Evolutionary conservation across 352 stramenopile species (phyloP).

Genomic region (Phytophthora chlamydospora): DNA sequence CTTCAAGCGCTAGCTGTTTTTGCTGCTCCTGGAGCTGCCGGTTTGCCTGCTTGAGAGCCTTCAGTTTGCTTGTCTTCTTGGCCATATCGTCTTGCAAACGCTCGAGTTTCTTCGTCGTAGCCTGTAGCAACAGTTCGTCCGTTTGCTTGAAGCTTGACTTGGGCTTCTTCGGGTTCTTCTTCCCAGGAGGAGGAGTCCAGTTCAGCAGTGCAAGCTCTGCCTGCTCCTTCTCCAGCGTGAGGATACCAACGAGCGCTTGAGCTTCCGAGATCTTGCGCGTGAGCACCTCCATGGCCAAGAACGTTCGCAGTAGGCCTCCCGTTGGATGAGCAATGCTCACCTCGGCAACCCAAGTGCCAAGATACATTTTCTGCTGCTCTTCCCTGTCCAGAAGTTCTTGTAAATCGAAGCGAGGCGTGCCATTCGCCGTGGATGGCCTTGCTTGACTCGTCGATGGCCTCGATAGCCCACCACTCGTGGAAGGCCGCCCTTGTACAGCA

Average conservation of each 20-base stretch:
- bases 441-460: not conserved
- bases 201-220: slow-evolving; percentile 21
- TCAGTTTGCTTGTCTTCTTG: slow-evolving; percentile 73
- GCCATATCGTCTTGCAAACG: slow-evolving; percentile 53
- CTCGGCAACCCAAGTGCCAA: slow-evolving; percentile 88
- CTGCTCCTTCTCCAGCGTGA: slow-evolving; percentile 58
- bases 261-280: slow-evolving; percentile 66
- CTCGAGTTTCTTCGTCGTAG: slow-evolving; percentile 38
- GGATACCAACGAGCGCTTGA: slow-evolving; percentile 52
- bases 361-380: slow-evolving; percentile 54
- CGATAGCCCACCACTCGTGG: not conserved
- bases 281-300: slow-evolving; percentile 74
- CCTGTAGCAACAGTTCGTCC: slow-evolving; percentile 49
- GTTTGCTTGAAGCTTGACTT: slow-evolving; percentile 38
- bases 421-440: not conserved
- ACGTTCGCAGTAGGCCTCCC: slow-evolving; percentile 70
- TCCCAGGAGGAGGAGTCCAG: slow-evolving; percentile 25
- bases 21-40: slow-evolving; percentile 15
- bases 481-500: not conserved
- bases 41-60: slow-evolving; percentile 54
- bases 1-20: slow-evolving; percentile 16
- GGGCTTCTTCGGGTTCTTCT: slow-evolving; percentile 38
- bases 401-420: slow-evolving; percentile 4
- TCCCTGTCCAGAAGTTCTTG: slow-evolving; percentile 2
- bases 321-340: slow-evolving; percentile 83